Conservation (phyloP, 2,329 filamentous ascomycete genomes). For the Epichloe gansuensis region DNA sequence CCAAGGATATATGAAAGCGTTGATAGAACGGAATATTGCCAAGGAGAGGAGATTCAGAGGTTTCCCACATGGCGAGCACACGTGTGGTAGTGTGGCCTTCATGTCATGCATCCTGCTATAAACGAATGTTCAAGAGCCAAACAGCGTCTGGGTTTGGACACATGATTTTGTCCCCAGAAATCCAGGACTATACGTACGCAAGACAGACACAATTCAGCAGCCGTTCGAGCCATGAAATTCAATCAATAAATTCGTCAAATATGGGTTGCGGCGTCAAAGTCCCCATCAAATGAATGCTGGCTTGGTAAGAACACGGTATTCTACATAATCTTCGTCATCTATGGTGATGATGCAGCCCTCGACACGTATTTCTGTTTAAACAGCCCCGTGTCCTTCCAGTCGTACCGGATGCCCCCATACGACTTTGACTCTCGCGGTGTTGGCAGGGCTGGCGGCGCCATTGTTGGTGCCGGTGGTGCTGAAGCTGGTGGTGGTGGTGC, state of each 20-base stretch:
- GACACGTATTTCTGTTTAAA: not conserved
- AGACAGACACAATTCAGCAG: too few relatives aligned
- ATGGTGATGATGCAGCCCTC: slow-evolving; percentile 1
- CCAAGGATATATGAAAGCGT: too few relatives aligned
- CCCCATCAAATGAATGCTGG: slow-evolving; percentile 1
- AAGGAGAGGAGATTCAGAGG: too few relatives aligned
- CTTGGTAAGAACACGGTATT: slow-evolving; percentile 1
- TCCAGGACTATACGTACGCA: too few relatives aligned
- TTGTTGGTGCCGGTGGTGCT: not conserved
- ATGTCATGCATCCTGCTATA: too few relatives aligned
- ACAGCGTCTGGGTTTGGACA: too few relatives aligned
- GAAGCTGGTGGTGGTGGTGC: not conserved
- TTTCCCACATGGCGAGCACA: too few relatives aligned
- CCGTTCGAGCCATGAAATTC: not conserved
- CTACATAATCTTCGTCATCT: slow-evolving; percentile 3
- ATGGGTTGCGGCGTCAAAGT: not conserved
- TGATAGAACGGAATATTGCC: too few relatives aligned
- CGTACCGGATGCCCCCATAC: not conserved
- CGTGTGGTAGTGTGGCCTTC: too few relatives aligned
- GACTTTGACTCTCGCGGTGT: not conserved
- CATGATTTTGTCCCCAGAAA: too few relatives aligned
- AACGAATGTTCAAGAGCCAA: too few relatives aligned
- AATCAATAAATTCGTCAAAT: not conserved
- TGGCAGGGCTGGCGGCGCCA: not conserved
- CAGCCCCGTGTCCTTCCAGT: slow-evolving; percentile 1